phyloP scores from a whole-genome alignment of 2,329 filamentous ascomycete genomes.

The Cadophora sp. region DNA sequence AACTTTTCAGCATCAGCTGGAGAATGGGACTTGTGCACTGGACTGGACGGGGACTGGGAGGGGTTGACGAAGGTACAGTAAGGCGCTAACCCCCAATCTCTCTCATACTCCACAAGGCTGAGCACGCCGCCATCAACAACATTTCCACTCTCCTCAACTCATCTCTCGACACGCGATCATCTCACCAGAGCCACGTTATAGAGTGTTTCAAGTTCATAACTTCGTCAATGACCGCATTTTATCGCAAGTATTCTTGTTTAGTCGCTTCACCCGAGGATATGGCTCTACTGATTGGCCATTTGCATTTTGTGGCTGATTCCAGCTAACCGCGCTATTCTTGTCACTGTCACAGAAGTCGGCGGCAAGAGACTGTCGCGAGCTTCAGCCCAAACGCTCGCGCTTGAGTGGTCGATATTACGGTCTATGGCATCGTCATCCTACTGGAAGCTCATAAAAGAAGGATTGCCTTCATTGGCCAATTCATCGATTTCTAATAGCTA shows the following conservation, averaged over 20 bases:
- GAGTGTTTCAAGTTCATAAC: constrained; percentile 20
- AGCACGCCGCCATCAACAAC: constrained; percentile 1
- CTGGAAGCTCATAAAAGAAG: not conserved
- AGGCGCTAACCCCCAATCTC: not conserved
- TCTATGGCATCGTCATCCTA: constrained; percentile 5
- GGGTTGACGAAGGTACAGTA: no score
- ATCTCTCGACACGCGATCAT: not conserved
- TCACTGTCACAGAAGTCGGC: constrained; percentile 8
- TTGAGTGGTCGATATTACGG: constrained; percentile 13
- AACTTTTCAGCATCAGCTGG: constrained; percentile 18
- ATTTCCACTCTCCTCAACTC: not conserved
- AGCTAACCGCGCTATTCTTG: constrained; percentile 25
- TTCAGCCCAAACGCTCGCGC: constrained; percentile 9
- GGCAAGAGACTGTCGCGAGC: not conserved
- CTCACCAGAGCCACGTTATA: constrained; percentile 10
- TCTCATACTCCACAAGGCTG: constrained; percentile 16
- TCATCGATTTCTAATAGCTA: not conserved
- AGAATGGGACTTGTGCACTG: not conserved
- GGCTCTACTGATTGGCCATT: constrained; percentile 5
- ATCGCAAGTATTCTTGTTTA: constrained; percentile 4
- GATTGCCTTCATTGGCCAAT: constrained; percentile 7
- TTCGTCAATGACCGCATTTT: constrained; percentile 16
- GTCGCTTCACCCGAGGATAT: constrained; percentile 7
- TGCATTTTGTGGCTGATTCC: constrained; percentile 21
- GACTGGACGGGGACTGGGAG: constrained; percentile 10